Conservation (phyloP, 2,329 filamentous ascomycete species). For the Scorias spongiosa region DNA sequence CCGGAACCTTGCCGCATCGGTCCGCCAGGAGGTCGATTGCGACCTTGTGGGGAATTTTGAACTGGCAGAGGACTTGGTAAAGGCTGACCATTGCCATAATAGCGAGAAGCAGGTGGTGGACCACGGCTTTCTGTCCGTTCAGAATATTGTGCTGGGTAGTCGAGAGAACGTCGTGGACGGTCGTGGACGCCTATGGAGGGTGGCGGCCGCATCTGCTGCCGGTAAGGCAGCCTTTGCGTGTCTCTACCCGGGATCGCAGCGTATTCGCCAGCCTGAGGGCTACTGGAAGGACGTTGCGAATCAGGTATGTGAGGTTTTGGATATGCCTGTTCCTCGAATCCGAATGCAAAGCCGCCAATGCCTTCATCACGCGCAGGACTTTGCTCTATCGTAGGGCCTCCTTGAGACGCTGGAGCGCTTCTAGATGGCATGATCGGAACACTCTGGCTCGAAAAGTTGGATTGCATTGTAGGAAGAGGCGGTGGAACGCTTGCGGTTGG, state of each 20-base stretch:
- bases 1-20: too few species aligned
- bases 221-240: slow-evolving; percentile 1
- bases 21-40: too few species aligned
- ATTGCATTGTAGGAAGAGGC: slow-evolving; percentile 3
- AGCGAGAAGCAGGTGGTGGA: slow-evolving; percentile 8
- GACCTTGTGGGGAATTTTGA: neutral
- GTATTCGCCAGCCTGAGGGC: neutral
- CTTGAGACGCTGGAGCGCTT: neutral
- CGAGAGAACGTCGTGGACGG: slow-evolving; percentile 11
- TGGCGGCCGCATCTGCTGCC: slow-evolving; percentile 8
- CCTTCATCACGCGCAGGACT: neutral
- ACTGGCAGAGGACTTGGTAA: neutral
- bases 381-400: neutral
- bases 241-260: neutral
- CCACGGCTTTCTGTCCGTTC: slow-evolving; percentile 11
- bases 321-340: neutral
- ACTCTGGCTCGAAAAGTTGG: slow-evolving; percentile 2
- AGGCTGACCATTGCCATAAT: slow-evolving; percentile 3
- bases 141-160: slow-evolving; percentile 10
- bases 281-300: too few species aligned
- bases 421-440: slow-evolving; percentile 5
- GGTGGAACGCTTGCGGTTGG: slow-evolving; percentile 9
- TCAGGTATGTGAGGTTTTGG: neutral
- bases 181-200: slow-evolving; percentile 12
- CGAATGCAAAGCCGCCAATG: neutral